These are phyloP conservation scores for Phyllostachys edulis DNA, from an alignment of 176 grass and related monocot genomes.

Conservation along the genomic window DNA sequence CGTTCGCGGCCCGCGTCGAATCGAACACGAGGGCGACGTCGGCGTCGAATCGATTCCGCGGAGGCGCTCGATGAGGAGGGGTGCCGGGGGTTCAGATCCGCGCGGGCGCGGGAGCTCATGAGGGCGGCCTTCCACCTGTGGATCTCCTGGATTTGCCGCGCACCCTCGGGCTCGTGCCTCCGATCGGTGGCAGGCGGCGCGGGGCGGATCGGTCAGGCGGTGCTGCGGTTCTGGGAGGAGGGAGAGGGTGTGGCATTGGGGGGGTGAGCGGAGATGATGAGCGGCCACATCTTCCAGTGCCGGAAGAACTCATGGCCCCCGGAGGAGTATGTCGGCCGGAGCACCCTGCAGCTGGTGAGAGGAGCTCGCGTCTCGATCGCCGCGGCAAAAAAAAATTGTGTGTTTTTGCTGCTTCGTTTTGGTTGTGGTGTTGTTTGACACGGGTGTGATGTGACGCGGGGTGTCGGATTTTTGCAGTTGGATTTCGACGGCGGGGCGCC, in stretches of 20 bases:
- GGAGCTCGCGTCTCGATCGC: background rate
- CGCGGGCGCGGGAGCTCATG: slow-evolving; percentile 16
- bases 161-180: background rate
- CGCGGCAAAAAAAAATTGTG: no score
- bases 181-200: background rate
- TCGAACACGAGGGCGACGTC: slow-evolving; percentile 3
- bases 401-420: background rate
- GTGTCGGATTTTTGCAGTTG: slow-evolving; percentile 52
- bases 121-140: background rate
- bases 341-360: slow-evolving; percentile 79
- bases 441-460: background rate
- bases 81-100: background rate
- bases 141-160: slow-evolving; percentile 27
- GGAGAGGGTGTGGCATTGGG: slow-evolving; percentile 2
- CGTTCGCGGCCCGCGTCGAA: background rate
- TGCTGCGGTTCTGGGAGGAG: background rate
- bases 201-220: background rate
- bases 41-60: background rate
- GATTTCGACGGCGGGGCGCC: slow-evolving; percentile 89
- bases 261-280: slow-evolving; percentile 60
- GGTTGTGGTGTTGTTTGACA: background rate
- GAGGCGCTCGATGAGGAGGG: background rate
- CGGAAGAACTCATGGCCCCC: slow-evolving; percentile 93
- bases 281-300: slow-evolving; percentile 72
- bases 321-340: slow-evolving; percentile 75